Evolutionary conservation across 2,329 filamentous ascomycete species (phyloP), one percentile per base, ranked within the genome.

Genomic region (Trichoderma arundinaceum): DNA sequence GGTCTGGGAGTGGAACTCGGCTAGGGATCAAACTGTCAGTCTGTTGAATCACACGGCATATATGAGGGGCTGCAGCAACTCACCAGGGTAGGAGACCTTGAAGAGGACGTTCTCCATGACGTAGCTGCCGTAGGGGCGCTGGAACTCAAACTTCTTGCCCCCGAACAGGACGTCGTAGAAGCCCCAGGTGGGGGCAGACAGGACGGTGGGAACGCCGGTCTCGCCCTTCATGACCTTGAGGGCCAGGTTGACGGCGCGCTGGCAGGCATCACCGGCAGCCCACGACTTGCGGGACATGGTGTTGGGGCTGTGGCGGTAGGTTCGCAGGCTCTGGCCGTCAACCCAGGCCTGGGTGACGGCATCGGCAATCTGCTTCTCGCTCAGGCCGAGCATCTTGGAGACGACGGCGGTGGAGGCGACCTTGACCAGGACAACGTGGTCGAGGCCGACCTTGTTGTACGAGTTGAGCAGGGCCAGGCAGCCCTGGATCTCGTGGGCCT

Each of bases 21-120:
- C 93, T 75, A 74, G n/a, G 10, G 12, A 15, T 54, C 4, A 13
- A 32, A 15, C n/a, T 33, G 44, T 60, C 39, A 60, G 56, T 43
- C 22, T 56, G 12, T 28, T 46, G 49, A 17, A 44, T 41, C 7
- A 63, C 13, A 28, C 4, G 4, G 7, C 35, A 46, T 61, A 54
- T 5, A 7, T 1, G 48, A n/a, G 3, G n/a, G 17, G 3, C 6
- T 10, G 12, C 4, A 6, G 22, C 13, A 17, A 77, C 86, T 77
- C 83, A 92, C 91, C 91, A 76, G 94, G 94, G 79, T 97, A 98
- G 52, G 95, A 99, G 68, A 99, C 95, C 88, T 99, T 99, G 90
- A 99, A 99, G 70, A 99, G 89, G 68, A 99, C 93, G 76, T 98
- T 99, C 88, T 99, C 95, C 95, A 99, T 99, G 71, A 99, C 95